phyloP scores from a whole-genome alignment of 2,329 filamentous ascomycete species.

The Colletotrichum lentis region DNA sequence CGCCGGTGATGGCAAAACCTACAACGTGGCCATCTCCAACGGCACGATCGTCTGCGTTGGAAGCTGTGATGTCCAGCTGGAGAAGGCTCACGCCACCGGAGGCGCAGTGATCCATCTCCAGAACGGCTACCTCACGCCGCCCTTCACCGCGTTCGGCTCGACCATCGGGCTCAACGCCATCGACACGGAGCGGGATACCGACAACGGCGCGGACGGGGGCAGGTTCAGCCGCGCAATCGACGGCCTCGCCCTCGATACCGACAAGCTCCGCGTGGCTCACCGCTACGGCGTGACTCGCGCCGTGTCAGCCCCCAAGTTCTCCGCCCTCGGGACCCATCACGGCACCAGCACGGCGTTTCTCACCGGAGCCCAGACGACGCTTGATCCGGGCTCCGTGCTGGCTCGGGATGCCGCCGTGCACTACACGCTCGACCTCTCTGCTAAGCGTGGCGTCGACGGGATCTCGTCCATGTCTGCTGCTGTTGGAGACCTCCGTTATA shows the following conservation, averaged over 20 bases:
- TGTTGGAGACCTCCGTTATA: constrained; percentile 60
- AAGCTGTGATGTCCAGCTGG: constrained; percentile 56
- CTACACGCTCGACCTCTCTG: constrained; percentile 61
- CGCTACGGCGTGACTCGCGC: constrained; percentile 67
- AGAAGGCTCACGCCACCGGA: constrained; percentile 45
- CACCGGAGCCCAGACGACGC: constrained; percentile 56
- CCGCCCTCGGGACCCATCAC: constrained; percentile 54
- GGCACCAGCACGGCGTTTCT: constrained; percentile 68
- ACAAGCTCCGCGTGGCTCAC: constrained; percentile 62
- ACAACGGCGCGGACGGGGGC: constrained; percentile 57
- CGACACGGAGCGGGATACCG: constrained; percentile 62
- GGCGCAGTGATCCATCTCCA: constrained; percentile 56
- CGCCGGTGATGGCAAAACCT: constrained; percentile 45
- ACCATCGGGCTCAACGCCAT: constrained; percentile 70
- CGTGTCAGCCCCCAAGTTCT: constrained; percentile 63
- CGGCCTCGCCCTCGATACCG: constrained; percentile 63
- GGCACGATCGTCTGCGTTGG: constrained; percentile 68
- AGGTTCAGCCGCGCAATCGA: constrained; percentile 67
- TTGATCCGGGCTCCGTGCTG: constrained; percentile 62
- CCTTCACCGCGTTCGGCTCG: constrained; percentile 69
- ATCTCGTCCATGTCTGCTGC: constrained; percentile 62
- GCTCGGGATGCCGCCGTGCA: constrained; percentile 63
- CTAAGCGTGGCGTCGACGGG: constrained; percentile 51
- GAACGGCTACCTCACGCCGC: constrained; percentile 66
- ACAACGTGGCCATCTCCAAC: constrained; percentile 59